A percentile compares a stretch with the other conserved stretches of the same genome.
These are phyloP conservation scores for Discostella stelligera DNA, from an alignment of 352 stramenopile genomes.

Conservation along the genomic window DNA sequence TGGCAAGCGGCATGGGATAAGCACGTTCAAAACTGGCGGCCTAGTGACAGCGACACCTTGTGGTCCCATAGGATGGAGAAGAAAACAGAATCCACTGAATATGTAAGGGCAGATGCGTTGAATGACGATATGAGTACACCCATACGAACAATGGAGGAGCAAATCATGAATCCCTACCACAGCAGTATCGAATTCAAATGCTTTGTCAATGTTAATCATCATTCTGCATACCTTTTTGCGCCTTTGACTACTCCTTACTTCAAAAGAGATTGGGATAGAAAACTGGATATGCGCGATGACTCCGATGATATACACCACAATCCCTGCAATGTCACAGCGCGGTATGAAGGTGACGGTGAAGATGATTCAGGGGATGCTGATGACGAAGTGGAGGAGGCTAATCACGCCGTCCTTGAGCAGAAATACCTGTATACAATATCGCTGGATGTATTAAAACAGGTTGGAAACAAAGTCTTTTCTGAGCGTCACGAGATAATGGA, in stretches of 20 bases:
- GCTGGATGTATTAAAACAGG: too few relatives aligned
- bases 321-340: conserved; percentile 34
- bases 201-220: conserved; percentile 47
- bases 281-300: conserved; percentile 18
- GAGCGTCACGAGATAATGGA: conserved; percentile 40
- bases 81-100: conserved; percentile 21
- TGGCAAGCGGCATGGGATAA: conserved; percentile 77
- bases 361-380: too few relatives aligned
- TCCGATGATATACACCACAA: conserved; percentile 30
- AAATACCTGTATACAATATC: too few relatives aligned
- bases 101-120: conserved; percentile 56
- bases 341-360: conserved; percentile 4
- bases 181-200: conserved; percentile 59
- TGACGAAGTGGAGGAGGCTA: too few relatives aligned
- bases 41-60: conserved; percentile 54
- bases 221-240: conserved; percentile 29
- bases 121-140: conserved; percentile 50
- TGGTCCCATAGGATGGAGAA: too few relatives aligned
- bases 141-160: conserved; percentile 54
- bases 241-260: conserved; percentile 40
- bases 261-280: conserved; percentile 25
- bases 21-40: conserved; percentile 57
- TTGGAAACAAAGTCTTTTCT: conserved; percentile 13
- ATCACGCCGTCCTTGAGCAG: too few relatives aligned
- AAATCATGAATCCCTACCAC: conserved; percentile 55